Evolutionary conservation across 768 basidiomycete species (phyloP).

Genomic region (Agrocybe chaxingu): DNA sequence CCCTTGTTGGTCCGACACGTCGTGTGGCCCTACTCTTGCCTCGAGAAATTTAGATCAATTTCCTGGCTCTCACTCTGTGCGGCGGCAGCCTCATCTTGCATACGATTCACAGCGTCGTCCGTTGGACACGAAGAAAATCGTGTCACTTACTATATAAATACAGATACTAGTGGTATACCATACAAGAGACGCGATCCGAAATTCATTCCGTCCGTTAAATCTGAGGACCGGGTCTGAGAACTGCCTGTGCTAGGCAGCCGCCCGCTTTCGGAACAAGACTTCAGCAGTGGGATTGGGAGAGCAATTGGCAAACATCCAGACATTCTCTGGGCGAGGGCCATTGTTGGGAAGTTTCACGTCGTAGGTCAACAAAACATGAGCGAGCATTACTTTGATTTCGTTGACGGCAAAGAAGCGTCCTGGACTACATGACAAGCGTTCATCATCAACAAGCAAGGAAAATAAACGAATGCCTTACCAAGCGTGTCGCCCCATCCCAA

Average conservation of each 20-base stretch:
- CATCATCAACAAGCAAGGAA: not conserved
- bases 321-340: slow-evolving; percentile 17
- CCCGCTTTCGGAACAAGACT: slow-evolving; percentile 21
- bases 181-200: too few relatives aligned
- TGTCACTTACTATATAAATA: too few relatives aligned
- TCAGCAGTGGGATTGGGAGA: slow-evolving; percentile 19
- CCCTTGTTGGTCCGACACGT: not conserved
- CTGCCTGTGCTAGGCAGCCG: too few relatives aligned
- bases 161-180: too few relatives aligned
- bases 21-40: not conserved
- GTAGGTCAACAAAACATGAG: slow-evolving; percentile 34
- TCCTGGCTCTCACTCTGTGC: too few relatives aligned
- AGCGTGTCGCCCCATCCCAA: slow-evolving; percentile 33
- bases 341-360: slow-evolving; percentile 30
- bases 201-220: too few relatives aligned
- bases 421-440: slow-evolving; percentile 17
- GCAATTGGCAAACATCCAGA: slow-evolving; percentile 20
- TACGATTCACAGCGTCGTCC: too few relatives aligned
- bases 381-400: slow-evolving; percentile 41
- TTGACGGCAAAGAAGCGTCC: slow-evolving; percentile 40
- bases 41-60: too few relatives aligned
- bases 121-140: too few relatives aligned
- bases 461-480: slow-evolving; percentile 7
- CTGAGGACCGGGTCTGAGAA: too few relatives aligned
- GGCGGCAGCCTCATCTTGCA: too few relatives aligned